Evolutionary conservation across 345 rosid species (phyloP).

Genomic region (Syzygium oleosum): DNA sequence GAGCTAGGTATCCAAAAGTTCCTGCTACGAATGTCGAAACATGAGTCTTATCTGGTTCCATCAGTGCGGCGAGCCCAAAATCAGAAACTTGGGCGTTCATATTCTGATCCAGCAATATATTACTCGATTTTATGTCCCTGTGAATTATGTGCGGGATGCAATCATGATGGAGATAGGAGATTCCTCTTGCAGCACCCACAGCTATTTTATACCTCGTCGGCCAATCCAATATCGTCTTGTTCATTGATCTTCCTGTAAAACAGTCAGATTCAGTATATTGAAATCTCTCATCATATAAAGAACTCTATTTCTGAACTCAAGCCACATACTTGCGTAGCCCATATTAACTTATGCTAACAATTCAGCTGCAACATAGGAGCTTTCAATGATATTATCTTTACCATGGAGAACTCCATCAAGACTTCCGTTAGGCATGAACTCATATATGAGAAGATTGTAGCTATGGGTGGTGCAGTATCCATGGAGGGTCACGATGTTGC

Average conservation of each 20-base stretch:
- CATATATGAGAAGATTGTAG: conserved; percentile 74
- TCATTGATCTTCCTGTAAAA: conserved; percentile 35
- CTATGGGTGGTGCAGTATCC: conserved; percentile 59
- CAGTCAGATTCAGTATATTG: neutral
- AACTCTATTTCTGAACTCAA: neutral
- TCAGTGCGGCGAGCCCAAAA: conserved; percentile 79
- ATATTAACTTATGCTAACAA: neutral
- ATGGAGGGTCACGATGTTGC: conserved; percentile 74
- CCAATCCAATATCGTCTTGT: conserved; percentile 48
- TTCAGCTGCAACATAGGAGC: neutral
- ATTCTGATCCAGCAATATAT: conserved; percentile 72
- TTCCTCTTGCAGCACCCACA: conserved; percentile 80
- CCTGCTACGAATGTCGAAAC: conserved; percentile 80
- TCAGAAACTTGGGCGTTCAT: conserved; percentile 83
- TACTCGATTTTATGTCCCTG: conserved; percentile 77
- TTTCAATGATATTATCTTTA: conserved; percentile 1
- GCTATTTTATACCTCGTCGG: conserved; percentile 54
- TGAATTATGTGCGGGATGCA: conserved; percentile 89
- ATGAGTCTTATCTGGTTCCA: conserved; percentile 76
- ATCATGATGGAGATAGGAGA: conserved; percentile 82
- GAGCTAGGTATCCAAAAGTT: conserved; percentile 85
- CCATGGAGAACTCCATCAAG: conserved; percentile 56
- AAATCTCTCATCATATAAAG: neutral
- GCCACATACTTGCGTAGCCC: neutral
- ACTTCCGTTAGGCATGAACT: conserved; percentile 86